Evolutionary conservation across 2,329 filamentous ascomycete species (phyloP), one percentile per base, ranked within the genome.

Genomic region (Sphaerulina populicola): DNA sequence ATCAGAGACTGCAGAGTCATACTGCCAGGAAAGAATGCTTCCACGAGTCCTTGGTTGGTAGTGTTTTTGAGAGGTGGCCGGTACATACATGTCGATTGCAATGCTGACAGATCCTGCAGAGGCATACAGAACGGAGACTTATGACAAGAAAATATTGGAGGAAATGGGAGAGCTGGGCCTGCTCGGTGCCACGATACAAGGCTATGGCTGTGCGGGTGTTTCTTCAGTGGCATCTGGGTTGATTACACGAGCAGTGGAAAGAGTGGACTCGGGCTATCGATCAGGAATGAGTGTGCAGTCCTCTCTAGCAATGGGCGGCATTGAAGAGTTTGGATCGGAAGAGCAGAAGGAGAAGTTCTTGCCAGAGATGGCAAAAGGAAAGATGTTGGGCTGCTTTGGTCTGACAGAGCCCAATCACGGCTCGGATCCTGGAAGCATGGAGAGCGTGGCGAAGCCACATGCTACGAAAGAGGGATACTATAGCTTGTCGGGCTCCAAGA

Each of bases 101-200:
- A 27, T 15, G 45, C 49, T 48, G 48, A 47, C 30, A 12, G 0
- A 7, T 29, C 3, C 14, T 48, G 38, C 55, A 91, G 88, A 91
- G 71, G 86, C 87, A 53, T 94, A 90, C 71, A 80, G 89, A 58
- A 82, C 91, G 67, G 89, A 95, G 70, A 69, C 88, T 65, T 95
- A 90, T 71, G 89, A 95, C 68, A 78, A 80, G 62, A 83, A 84
- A 63, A 94, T 95, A 54, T 77, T 95, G 30, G 78, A 84, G 68
- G 89, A 95, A 71, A 95, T 95, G 89, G 89, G 90, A 39, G 87
- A 93, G 66, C 74, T 95, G 7, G 90, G 90, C n/a, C 77, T 95
- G 0, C 76, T 95, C 3, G 89, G 90, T 48, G 83, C 90, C 46
- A 91, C 82, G 14, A 90, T 95, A 55, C 74, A 91, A 57, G 90